A percentile compares a stretch with the other conserved stretches of the same genome.
Evolutionary conservation across 768 basidiomycete species (phyloP).

Genomic region (Fibroporia radiculosa): DNA sequence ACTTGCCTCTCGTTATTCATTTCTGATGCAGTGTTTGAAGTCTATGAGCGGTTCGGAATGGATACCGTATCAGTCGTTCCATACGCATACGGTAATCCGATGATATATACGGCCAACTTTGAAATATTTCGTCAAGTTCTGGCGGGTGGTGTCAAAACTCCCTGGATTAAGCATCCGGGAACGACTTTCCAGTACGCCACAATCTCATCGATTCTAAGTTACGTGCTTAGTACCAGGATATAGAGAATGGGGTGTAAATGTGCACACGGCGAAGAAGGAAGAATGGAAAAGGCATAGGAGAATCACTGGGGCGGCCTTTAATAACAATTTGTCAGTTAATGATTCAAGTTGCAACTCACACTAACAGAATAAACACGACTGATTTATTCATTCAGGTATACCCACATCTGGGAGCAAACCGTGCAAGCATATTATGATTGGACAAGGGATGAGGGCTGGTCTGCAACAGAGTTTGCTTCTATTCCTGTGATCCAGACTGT

Average conservation of each 20-base stretch:
- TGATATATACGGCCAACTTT: slow-evolving; percentile 5
- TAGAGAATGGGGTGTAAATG: slow-evolving; percentile 11
- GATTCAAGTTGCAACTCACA: neutral
- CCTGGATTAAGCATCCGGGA: slow-evolving; percentile 13
- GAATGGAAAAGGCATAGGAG: slow-evolving; percentile 16
- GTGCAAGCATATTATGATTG: slow-evolving; percentile 13
- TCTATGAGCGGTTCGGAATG: slow-evolving; percentile 5
- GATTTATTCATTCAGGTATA: slow-evolving; percentile 10
- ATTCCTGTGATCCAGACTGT: slow-evolving; percentile 9
- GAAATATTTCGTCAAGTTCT: slow-evolving; percentile 12
- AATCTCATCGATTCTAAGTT: no score
- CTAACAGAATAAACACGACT: neutral
- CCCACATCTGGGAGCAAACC: slow-evolving; percentile 16
- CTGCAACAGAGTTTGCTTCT: slow-evolving; percentile 1
- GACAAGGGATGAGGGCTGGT: slow-evolving; percentile 10
- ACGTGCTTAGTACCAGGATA: no score
- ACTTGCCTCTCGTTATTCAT: no score
- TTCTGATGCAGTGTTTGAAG: no score
- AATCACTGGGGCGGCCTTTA: slow-evolving; percentile 20
- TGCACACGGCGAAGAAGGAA: slow-evolving; percentile 9
- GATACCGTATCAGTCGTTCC: slow-evolving; percentile 10
- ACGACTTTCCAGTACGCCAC: neutral
- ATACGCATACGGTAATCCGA: slow-evolving; percentile 5
- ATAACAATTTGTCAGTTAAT: slow-evolving; percentile 8
- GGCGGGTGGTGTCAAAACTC: slow-evolving; percentile 7